These are phyloP conservation scores for Zymoseptoria pseudotritici DNA, from an alignment of 2,329 filamentous ascomycete genomes.

Conservation along the genomic window DNA sequence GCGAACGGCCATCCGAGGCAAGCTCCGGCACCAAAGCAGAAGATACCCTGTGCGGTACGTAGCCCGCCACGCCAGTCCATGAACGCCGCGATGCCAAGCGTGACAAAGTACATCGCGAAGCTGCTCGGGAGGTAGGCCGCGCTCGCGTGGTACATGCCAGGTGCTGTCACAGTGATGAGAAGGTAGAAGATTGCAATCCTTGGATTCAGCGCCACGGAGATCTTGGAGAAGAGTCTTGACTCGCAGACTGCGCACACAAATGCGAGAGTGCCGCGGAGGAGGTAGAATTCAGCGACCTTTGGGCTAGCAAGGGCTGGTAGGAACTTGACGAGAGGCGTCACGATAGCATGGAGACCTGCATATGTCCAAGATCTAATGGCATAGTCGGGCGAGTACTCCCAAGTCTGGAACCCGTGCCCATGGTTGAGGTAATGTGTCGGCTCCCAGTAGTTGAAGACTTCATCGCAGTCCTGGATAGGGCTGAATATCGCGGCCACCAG, in stretches of 20 bases:
- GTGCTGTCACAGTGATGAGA: conserved; percentile 66
- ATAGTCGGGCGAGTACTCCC: conserved; percentile 95
- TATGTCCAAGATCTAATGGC: conserved; percentile 96
- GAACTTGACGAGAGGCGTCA: conserved; percentile 60
- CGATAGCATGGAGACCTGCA: conserved; percentile 66
- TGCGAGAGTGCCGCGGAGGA: conserved; percentile 68
- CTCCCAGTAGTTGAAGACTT: conserved; percentile 99
- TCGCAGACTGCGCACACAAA: conserved; percentile 73
- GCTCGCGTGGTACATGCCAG: conserved; percentile 90
- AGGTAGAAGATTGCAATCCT: conserved; percentile 81
- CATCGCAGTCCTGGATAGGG: conserved; percentile 95
- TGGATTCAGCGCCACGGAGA: conserved; percentile 69
- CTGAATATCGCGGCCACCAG: conserved; percentile 70
- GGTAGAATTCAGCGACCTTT: conserved; percentile 69
- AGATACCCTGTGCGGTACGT: conserved; percentile 74
- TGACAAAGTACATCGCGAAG: conserved; percentile 92
- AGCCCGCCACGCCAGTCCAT: conserved; percentile 80
- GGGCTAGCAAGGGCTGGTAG: conserved; percentile 31
- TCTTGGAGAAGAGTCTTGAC: conserved; percentile 69
- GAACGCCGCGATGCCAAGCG: conserved; percentile 79
- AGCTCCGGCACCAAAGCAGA: conserved; percentile 81
- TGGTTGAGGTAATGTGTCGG: conserved; percentile 90
- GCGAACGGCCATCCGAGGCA: conserved; percentile 94
- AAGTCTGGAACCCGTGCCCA: conserved; percentile 90
- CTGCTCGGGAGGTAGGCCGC: conserved; percentile 83